Conservation (phyloP, 768 basidiomycete species). For the Mycena galopus region DNA sequence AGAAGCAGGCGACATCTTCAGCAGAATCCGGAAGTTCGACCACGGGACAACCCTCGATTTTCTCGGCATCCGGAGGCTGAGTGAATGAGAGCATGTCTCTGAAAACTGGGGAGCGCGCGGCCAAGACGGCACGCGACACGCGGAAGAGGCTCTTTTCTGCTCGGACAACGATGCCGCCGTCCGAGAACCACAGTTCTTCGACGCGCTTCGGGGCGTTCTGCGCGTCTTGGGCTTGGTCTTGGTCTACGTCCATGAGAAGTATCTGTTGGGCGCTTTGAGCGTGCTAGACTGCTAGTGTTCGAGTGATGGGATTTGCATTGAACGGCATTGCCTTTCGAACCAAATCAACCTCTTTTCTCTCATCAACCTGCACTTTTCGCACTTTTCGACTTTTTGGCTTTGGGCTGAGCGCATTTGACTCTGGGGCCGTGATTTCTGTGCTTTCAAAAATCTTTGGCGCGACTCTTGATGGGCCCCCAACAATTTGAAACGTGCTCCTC, state of each 20-base stretch:
- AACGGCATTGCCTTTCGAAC: neutral
- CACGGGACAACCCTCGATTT: conserved; percentile 41
- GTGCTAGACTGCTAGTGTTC: no score
- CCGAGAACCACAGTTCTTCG: conserved; percentile 42
- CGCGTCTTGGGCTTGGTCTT: no score
- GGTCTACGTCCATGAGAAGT: conserved; percentile 21
- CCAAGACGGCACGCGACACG: conserved; percentile 41
- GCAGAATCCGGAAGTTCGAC: conserved; percentile 38
- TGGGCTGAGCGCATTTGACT: no score
- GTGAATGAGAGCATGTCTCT: conserved; percentile 41
- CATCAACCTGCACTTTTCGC: no score
- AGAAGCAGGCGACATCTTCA: conserved; percentile 2
- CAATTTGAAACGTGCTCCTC: no score
- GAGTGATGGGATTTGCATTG: no score
- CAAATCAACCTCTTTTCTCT: neutral
- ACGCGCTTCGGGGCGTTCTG: conserved; percentile 6
- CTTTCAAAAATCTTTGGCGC: no score
- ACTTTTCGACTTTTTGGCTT: no score
- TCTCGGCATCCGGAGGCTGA: conserved; percentile 28
- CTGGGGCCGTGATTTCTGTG: no score
- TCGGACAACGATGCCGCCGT: conserved; percentile 42
- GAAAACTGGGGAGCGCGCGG: conserved; percentile 38
- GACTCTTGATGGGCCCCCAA: no score
- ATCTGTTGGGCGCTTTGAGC: no score
- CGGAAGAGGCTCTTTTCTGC: conserved; percentile 42